Conservation (phyloP, 176 grass and related monocot genomes). For the Avena atlantica region DNA sequence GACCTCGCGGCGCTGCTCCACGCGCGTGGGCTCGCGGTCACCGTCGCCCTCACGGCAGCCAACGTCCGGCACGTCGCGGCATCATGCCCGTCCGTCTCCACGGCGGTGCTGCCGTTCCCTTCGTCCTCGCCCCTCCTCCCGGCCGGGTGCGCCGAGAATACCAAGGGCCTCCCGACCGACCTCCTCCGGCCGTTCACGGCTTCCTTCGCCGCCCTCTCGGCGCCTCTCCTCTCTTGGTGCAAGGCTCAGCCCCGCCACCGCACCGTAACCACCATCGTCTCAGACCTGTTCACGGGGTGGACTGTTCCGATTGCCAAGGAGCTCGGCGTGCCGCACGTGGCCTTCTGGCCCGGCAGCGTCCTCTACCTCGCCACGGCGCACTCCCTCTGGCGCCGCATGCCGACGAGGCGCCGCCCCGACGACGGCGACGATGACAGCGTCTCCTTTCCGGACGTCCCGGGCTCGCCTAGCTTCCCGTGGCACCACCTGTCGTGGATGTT, state of each 20-base stretch:
- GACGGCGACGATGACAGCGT: neutral
- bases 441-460: neutral
- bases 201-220: conserved; percentile 36
- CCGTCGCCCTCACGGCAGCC: conserved; percentile 47
- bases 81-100: conserved; percentile 24
- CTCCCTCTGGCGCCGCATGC: conserved; percentile 23
- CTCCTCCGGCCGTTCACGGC: conserved; percentile 47
- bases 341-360: conserved; percentile 43
- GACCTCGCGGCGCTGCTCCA: conserved; percentile 57
- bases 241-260: neutral
- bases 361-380: conserved; percentile 10
- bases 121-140: conserved; percentile 12
- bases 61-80: conserved; percentile 49
- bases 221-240: conserved; percentile 50
- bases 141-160: conserved; percentile 48
- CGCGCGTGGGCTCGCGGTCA: conserved; percentile 38
- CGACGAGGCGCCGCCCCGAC: neutral
- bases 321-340: conserved; percentile 58
- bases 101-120: conserved; percentile 46
- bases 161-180: conserved; percentile 42
- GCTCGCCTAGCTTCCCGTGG: neutral
- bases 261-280: conserved; percentile 53
- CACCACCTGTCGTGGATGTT: neutral
- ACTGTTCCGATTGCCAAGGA: conserved; percentile 55
- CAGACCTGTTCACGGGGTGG: conserved; percentile 76